phyloP scores from a whole-genome alignment of 2,329 filamentous ascomycete species.

The Lecanoromycetidae sp. region DNA sequence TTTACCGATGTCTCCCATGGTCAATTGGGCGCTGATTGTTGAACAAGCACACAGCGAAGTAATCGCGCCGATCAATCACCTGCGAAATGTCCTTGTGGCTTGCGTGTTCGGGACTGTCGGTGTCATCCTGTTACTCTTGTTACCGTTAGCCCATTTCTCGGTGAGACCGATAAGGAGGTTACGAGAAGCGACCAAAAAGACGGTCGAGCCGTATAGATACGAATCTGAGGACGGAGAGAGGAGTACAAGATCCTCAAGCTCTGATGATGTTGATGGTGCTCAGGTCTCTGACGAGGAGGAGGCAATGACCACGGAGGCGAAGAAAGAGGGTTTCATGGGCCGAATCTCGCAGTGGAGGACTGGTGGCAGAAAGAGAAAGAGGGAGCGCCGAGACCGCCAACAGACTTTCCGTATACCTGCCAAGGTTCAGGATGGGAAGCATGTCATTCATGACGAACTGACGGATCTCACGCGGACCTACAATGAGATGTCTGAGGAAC shows the following conservation, averaged over 20 bases:
- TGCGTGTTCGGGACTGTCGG: conserved; percentile 77
- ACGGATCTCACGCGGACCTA: conserved; percentile 76
- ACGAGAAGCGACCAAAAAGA: conserved; percentile 61
- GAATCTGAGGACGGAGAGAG: conserved; percentile 32
- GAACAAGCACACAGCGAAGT: conserved; percentile 66
- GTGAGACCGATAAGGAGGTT: conserved; percentile 68
- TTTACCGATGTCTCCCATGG: conserved; percentile 52
- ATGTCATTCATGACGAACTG: conserved; percentile 68
- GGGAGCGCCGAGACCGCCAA: conserved; percentile 13
- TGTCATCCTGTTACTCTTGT: conserved; percentile 56
- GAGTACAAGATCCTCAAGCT: conserved; percentile 35
- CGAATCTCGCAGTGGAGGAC: conserved; percentile 17
- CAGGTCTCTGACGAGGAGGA: conserved; percentile 22
- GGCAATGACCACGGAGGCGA: conserved; percentile 25
- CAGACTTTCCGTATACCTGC: conserved; percentile 65
- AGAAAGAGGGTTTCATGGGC: conserved; percentile 33
- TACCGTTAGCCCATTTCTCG: conserved; percentile 70
- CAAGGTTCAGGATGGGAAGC: conserved; percentile 64
- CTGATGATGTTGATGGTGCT: conserved; percentile 30
- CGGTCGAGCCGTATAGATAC: conserved; percentile 44
- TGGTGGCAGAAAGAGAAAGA: background rate
- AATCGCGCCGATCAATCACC: conserved; percentile 57
- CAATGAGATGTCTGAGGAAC: conserved; percentile 87
- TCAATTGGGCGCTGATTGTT: conserved; percentile 72
- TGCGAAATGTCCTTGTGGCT: conserved; percentile 69